A percentile compares a stretch with the other conserved stretches of the same genome.
Evolutionary conservation across 2,329 filamentous ascomycete species (phyloP).

Genomic region (Sarocladium oryzae): DNA sequence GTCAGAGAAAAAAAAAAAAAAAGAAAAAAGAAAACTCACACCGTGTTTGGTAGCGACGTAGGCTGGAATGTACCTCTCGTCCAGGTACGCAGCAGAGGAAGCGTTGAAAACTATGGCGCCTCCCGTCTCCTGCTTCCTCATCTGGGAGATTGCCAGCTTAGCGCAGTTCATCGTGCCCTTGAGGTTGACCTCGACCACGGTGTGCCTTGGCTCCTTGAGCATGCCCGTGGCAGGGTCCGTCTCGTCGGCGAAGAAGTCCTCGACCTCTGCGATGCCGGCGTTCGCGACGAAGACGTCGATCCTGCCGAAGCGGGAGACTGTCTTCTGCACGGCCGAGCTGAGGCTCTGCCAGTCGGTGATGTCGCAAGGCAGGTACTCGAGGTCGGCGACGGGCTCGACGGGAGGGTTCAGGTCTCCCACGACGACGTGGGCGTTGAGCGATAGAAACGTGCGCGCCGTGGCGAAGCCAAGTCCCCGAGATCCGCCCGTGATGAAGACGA

Average conservation of each 20-base stretch:
- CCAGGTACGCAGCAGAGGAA: constrained; percentile 2
- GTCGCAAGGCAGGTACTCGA: not conserved
- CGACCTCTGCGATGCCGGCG: constrained; percentile 1
- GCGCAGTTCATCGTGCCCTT: constrained; percentile 6
- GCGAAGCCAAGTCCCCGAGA: not conserved
- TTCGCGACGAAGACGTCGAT: constrained; percentile 5
- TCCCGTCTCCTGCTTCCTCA: constrained; percentile 5
- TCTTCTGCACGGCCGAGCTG: constrained; percentile 2
- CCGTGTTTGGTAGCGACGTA: constrained; percentile 1
- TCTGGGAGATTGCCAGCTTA: not conserved
- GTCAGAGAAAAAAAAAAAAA: too few species aligned
- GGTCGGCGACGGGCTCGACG: not conserved
- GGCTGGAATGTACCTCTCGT: constrained; percentile 3
- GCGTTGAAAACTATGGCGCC: constrained; percentile 1
- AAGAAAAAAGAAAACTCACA: constrained; percentile 2
- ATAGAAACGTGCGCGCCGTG: not conserved
- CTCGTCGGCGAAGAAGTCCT: constrained; percentile 4
- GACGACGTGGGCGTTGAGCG: not conserved
- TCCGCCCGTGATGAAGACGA: constrained; percentile 2
- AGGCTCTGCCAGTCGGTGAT: not conserved
- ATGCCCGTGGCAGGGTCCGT: not conserved
- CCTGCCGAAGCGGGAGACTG: not conserved
- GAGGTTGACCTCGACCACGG: constrained; percentile 3
- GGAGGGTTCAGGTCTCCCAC: not conserved
- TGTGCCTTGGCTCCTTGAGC: not conserved